phyloP scores from a whole-genome alignment of 75 land plant genomes.

The Picea sitchensis region DNA sequence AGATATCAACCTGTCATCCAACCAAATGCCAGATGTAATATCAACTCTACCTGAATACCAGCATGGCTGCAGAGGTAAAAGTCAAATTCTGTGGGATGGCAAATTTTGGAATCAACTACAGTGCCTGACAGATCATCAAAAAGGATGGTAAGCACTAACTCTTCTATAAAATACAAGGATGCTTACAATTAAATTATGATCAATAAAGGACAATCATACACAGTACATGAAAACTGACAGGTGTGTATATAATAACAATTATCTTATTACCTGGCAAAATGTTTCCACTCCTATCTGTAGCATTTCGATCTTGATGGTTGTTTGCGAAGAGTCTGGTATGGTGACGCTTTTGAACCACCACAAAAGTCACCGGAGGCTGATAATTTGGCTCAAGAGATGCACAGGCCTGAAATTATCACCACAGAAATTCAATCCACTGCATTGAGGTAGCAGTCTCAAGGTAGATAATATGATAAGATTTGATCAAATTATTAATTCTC shows the following conservation, averaged over 20 bases:
- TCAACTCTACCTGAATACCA: conserved; percentile 74
- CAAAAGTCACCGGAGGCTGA: conserved; percentile 98
- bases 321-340: conserved; percentile 95
- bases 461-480: too few species aligned
- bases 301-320: conserved; percentile 65
- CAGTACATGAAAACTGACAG: neutral
- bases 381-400: conserved; percentile 94
- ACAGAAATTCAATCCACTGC: neutral
- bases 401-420: conserved; percentile 62
- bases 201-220: neutral
- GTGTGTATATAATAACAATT: too few species aligned
- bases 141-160: neutral
- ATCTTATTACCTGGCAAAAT: conserved; percentile 72
- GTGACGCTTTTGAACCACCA: conserved; percentile 97
- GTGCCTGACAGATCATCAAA: conserved; percentile 56
- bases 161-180: neutral
- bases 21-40: neutral
- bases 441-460: neutral
- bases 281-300: conserved; percentile 89
- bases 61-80: conserved; percentile 98
- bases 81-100: conserved; percentile 98
- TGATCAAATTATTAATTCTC: too few species aligned
- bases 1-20: neutral
- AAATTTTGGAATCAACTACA: conserved; percentile 94
- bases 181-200: neutral